Evolutionary conservation across 1,284 basidiomycete species (phyloP).

Genomic region (Peniophora sp.): DNA sequence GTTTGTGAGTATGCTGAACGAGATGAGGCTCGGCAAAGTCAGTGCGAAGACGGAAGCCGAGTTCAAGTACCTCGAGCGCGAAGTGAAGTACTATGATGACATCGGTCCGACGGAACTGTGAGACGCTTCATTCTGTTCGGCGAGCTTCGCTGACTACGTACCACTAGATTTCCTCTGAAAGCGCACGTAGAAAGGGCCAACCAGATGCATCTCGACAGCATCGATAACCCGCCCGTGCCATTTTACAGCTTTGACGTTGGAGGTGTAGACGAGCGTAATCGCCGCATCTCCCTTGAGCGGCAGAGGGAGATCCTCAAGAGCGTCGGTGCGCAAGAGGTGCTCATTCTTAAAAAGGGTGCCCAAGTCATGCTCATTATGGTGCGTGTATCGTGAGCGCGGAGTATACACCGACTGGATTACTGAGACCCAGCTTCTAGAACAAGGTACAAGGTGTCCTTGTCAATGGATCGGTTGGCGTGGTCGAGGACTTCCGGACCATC

Average conservation of each 20-base stretch:
- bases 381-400: background rate
- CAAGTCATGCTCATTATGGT: constrained; percentile 41
- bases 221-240: constrained; percentile 20
- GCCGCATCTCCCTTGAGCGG: constrained; percentile 10
- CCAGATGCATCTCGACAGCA: constrained; percentile 29
- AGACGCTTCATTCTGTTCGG: constrained; percentile 12
- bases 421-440: constrained; percentile 29
- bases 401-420: background rate
- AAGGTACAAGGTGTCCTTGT: constrained; percentile 57
- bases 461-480: constrained; percentile 83
- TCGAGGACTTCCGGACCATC: constrained; percentile 53
- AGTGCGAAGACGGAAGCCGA: constrained; percentile 35
- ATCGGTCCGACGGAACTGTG: constrained; percentile 80
- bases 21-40: constrained; percentile 57
- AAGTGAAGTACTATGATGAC: constrained; percentile 61
- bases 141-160: background rate
- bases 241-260: constrained; percentile 30
- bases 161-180: constrained; percentile 34
- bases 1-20: constrained; percentile 69
- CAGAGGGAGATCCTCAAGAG: constrained; percentile 19
- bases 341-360: constrained; percentile 23
- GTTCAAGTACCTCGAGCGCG: constrained; percentile 55
- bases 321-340: constrained; percentile 14
- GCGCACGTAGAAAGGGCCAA: constrained; percentile 58
- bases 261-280: constrained; percentile 18